Conservation (phyloP, 176 grass and related monocot species). For the Melocanna baccifera region DNA sequence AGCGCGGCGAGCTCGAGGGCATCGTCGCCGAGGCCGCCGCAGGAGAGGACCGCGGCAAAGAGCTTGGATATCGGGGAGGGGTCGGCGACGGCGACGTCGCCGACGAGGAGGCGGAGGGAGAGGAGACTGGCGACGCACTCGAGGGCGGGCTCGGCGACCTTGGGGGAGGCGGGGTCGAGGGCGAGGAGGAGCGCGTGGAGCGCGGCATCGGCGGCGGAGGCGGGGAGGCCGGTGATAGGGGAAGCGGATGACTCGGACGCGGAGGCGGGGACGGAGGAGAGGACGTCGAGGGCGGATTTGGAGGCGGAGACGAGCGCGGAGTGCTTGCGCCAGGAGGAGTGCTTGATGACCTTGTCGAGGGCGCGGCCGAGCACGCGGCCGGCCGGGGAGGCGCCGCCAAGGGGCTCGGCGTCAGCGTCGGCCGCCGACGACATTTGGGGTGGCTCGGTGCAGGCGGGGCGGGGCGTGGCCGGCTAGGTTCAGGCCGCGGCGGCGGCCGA, state of each 20-base stretch:
- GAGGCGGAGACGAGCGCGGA: constrained; percentile 73
- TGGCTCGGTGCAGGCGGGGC: neutral
- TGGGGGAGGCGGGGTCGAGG: constrained; percentile 67
- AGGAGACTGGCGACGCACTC: constrained; percentile 74
- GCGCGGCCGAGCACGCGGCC: constrained; percentile 64
- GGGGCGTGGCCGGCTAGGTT: neutral
- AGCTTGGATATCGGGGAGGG: constrained; percentile 46
- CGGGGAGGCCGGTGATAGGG: constrained; percentile 36
- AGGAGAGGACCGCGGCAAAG: constrained; percentile 51
- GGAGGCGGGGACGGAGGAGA: constrained; percentile 40
- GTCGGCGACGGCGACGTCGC: constrained; percentile 49
- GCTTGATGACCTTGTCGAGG: constrained; percentile 98
- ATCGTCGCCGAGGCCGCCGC: constrained; percentile 59
- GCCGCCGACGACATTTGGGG: constrained; percentile 33
- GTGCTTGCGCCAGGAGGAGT: constrained; percentile 88
- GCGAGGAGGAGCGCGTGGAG: constrained; percentile 61
- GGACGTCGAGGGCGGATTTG: constrained; percentile 79
- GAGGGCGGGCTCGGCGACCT: constrained; percentile 73
- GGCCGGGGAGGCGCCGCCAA: constrained; percentile 49
- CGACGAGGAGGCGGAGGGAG: constrained; percentile 56
- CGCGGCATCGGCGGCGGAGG: constrained; percentile 37
- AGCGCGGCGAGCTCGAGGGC: constrained; percentile 68
- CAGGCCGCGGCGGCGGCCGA: neutral
- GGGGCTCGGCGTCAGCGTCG: constrained; percentile 21
- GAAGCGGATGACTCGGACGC: neutral